phyloP scores from a whole-genome alignment of 129 eudicot species.

The Silybum marianum region DNA sequence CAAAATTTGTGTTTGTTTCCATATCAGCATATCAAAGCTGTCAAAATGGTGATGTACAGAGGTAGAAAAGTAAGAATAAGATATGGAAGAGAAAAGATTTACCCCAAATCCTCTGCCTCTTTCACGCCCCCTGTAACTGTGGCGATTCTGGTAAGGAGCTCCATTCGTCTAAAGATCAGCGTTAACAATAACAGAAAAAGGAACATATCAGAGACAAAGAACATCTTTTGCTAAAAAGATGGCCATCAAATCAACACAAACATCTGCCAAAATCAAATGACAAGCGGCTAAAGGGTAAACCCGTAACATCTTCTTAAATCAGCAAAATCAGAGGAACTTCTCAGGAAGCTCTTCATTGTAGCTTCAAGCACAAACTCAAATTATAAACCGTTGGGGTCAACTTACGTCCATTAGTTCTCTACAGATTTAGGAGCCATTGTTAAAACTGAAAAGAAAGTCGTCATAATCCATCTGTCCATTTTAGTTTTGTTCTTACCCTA shows the following conservation, averaged over 20 bases:
- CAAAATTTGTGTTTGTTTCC: neutral
- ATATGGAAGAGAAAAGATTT: neutral
- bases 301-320: neutral
- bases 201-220: neutral
- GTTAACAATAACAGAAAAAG: neutral
- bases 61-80: no score
- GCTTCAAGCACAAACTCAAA: neutral
- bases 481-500: neutral
- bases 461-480: neutral
- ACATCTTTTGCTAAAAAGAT: neutral
- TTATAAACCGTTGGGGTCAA: neutral
- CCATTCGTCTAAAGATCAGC: constrained; percentile 57
- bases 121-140: constrained; percentile 74
- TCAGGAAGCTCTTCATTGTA: neutral
- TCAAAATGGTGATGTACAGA: neutral
- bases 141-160: constrained; percentile 54
- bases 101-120: constrained; percentile 97
- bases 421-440: neutral
- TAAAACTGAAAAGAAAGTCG: neutral
- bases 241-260: neutral
- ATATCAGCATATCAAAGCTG: neutral
- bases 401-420: neutral
- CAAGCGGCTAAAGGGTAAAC: neutral
- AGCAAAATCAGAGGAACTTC: neutral
- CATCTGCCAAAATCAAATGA: neutral